Percentiles rank a stretch among this genome's conserved stretches.
phyloP scores from a whole-genome alignment of 768 basidiomycete species.

The Asterophora parasitica region DNA sequence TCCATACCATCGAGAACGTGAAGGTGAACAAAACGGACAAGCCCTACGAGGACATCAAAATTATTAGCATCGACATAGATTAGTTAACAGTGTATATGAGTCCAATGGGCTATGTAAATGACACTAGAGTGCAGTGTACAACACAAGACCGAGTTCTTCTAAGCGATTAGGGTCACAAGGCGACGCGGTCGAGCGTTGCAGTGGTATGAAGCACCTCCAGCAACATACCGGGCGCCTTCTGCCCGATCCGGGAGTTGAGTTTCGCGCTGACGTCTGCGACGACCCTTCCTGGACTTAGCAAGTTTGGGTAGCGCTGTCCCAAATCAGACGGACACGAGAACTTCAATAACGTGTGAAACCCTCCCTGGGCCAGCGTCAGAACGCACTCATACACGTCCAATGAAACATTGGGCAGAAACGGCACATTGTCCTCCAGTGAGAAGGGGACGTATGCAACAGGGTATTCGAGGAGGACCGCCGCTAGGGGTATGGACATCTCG shows the following conservation, averaged over 20 bases:
- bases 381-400: constrained; percentile 50
- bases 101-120: not conserved
- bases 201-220: constrained; percentile 28
- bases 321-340: constrained; percentile 50
- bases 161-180: constrained; percentile 34
- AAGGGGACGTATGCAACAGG: constrained; percentile 46
- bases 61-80: constrained; percentile 73
- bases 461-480: constrained; percentile 59
- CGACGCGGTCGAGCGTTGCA: constrained; percentile 42
- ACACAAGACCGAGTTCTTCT: too few species aligned
- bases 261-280: constrained; percentile 25
- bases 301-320: constrained; percentile 12
- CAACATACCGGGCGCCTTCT: constrained; percentile 15
- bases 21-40: constrained; percentile 83
- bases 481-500: constrained; percentile 42
- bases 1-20: constrained; percentile 89
- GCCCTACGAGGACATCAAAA: constrained; percentile 92
- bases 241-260: constrained; percentile 29
- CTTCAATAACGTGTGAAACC: constrained; percentile 40
- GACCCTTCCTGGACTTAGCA: constrained; percentile 22
- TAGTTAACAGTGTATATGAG: constrained; percentile 26
- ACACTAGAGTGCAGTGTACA: too few species aligned
- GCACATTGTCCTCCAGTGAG: constrained; percentile 15
- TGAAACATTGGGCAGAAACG: constrained; percentile 40
- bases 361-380: constrained; percentile 14